Evolutionary conservation across 2,329 filamentous ascomycete genomes (phyloP).

Genomic region (Fusarium mangiferae): DNA sequence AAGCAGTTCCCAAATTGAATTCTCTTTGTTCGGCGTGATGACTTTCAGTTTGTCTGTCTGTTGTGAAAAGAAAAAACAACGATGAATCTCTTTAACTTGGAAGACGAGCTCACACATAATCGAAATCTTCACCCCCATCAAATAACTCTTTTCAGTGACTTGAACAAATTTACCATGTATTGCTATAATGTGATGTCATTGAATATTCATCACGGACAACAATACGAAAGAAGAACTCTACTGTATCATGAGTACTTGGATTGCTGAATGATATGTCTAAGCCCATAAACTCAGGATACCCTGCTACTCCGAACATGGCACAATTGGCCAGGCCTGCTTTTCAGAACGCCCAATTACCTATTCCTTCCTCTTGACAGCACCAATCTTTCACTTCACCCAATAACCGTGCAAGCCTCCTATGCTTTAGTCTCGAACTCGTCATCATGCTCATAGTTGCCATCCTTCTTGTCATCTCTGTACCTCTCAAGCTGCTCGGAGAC

Average conservation of each 20-base stretch:
- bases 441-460: slow-evolving; percentile 45
- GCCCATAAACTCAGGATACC: slow-evolving; percentile 18
- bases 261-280: slow-evolving; percentile 23
- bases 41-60: not conserved
- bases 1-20: slow-evolving; percentile 39
- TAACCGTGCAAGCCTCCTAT: slow-evolving; percentile 15
- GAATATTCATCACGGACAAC: not conserved
- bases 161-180: no score
- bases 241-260: slow-evolving; percentile 14
- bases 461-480: slow-evolving; percentile 59
- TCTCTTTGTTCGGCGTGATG: slow-evolving; percentile 20
- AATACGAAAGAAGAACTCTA: not conserved
- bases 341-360: slow-evolving; percentile 28
- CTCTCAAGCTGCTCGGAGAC: slow-evolving; percentile 82
- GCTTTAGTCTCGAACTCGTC: slow-evolving; percentile 61
- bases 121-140: not conserved
- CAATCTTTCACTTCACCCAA: slow-evolving; percentile 1
- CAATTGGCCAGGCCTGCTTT: slow-evolving; percentile 23
- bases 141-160: not conserved
- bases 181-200: not conserved
- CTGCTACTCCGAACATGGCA: slow-evolving; percentile 4
- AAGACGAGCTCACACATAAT: not conserved
- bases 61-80: not conserved
- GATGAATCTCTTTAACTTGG: not conserved
- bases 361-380: slow-evolving; percentile 13